phyloP scores from a whole-genome alignment of 2,329 filamentous ascomycete species.

The Emmonsiellopsis sp. region DNA sequence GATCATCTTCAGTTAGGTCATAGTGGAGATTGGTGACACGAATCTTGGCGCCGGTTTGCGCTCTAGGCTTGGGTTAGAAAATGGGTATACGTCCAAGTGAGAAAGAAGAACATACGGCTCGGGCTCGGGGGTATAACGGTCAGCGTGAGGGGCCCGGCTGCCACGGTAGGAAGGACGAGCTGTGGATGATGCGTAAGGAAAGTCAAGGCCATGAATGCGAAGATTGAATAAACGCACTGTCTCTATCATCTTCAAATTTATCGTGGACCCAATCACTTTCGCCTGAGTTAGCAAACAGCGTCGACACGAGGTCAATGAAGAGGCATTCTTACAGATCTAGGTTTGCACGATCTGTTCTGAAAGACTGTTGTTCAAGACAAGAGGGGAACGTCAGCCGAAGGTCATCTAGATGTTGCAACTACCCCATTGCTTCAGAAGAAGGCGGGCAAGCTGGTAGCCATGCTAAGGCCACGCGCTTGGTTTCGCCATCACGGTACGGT shows the following conservation, averaged over 20 bases:
- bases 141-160: slow-evolving; percentile 26
- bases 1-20: slow-evolving; percentile 74
- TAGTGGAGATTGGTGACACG: slow-evolving; percentile 88
- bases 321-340: slow-evolving; percentile 32
- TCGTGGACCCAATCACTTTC: slow-evolving; percentile 88
- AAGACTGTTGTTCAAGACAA: slow-evolving; percentile 33
- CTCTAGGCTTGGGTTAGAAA: slow-evolving; percentile 1
- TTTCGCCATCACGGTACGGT: slow-evolving; percentile 25
- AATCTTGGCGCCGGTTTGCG: slow-evolving; percentile 53
- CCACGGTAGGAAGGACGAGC: slow-evolving; percentile 35
- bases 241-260: slow-evolving; percentile 67
- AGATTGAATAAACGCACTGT: slow-evolving; percentile 26
- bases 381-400: slow-evolving; percentile 34
- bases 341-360: slow-evolving; percentile 36
- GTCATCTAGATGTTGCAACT: slow-evolving; percentile 23
- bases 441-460: background rate
- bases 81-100: background rate
- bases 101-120: slow-evolving; percentile 23
- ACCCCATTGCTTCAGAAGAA: slow-evolving; percentile 1
- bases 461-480: slow-evolving; percentile 16
- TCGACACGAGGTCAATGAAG: background rate
- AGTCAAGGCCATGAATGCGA: slow-evolving; percentile 5
- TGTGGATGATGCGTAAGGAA: slow-evolving; percentile 17
- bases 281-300: background rate
- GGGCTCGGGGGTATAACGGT: slow-evolving; percentile 24